Conservation (phyloP, 768 basidiomycete species). For the Rhodotorula diobovata region DNA sequence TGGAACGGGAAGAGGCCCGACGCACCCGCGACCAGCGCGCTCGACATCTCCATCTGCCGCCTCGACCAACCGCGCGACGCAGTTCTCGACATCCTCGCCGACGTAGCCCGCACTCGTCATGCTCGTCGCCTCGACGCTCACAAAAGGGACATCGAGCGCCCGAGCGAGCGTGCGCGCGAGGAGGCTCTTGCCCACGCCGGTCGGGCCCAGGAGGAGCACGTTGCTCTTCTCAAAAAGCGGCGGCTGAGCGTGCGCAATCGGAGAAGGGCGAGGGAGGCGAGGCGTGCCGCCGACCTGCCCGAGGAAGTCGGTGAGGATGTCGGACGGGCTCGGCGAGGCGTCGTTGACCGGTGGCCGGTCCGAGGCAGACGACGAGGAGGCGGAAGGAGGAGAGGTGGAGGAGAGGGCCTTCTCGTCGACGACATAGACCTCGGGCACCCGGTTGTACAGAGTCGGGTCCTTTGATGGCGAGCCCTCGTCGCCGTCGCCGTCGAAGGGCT, state of each 20-base stretch:
- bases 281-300: constrained; percentile 3
- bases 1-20: constrained; percentile 38
- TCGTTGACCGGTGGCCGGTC: background rate
- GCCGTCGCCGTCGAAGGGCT: no score
- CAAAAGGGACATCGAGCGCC: constrained; percentile 89
- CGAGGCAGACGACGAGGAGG: no score
- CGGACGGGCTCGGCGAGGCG: background rate
- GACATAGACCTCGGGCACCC: background rate
- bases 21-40: constrained; percentile 60
- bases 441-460: background rate
- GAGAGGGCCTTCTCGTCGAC: background rate
- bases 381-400: background rate
- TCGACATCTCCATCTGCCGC: constrained; percentile 82
- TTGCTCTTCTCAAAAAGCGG: constrained; percentile 75
- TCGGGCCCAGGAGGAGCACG: constrained; percentile 66
- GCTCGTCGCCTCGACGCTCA: constrained; percentile 84
- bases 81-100: constrained; percentile 92
- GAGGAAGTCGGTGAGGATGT: constrained; percentile 20
- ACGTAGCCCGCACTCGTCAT: constrained; percentile 79
- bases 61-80: constrained; percentile 79
- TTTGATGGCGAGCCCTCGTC: background rate
- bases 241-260: background rate
- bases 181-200: constrained; percentile 51
- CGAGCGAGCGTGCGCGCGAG: constrained; percentile 85
- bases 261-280: background rate